Evolutionary conservation across 2,329 filamentous ascomycete genomes (phyloP).

Genomic region (Pezicula neosporulosa): DNA sequence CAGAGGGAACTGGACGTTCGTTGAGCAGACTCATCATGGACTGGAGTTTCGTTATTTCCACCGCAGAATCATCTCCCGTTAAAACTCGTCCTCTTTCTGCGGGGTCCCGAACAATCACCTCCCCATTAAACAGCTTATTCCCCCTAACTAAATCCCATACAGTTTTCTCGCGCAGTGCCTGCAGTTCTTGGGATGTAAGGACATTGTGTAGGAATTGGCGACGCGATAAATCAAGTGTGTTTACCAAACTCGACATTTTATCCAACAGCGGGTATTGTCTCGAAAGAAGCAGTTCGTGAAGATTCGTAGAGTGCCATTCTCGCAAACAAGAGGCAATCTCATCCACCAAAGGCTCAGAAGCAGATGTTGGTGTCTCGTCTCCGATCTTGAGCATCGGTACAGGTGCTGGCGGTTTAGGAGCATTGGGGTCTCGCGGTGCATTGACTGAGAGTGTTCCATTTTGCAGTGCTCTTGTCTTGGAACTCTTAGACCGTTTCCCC

Average conservation of each 20-base stretch:
- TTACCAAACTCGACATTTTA: conserved; percentile 75
- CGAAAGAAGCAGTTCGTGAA: conserved; percentile 84
- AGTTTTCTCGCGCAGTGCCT: conserved; percentile 77
- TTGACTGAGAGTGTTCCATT: conserved; percentile 40
- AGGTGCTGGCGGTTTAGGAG: conserved; percentile 79
- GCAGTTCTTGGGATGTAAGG: conserved; percentile 80
- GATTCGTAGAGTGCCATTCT: conserved; percentile 97
- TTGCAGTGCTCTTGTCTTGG: conserved; percentile 15
- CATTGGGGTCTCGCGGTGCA: conserved; percentile 59
- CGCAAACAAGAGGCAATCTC: conserved; percentile 95
- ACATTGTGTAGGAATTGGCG: conserved; percentile 94
- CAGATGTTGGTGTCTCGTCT: conserved; percentile 89
- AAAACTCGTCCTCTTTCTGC: conserved; percentile 78
- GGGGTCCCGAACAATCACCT: conserved; percentile 93
- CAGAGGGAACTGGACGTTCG: conserved; percentile 65
- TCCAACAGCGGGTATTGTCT: conserved; percentile 80
- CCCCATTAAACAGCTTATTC: conserved; percentile 90
- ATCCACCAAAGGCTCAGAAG: conserved; percentile 87
- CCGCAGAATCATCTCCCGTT: conserved; percentile 88
- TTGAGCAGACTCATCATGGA: conserved; percentile 94
- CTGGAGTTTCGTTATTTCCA: conserved; percentile 87
- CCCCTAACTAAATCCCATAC: conserved; percentile 94
- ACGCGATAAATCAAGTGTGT: conserved; percentile 77
- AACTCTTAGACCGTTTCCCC: conserved; percentile 7
- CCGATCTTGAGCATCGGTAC: conserved; percentile 98